Conservation (phyloP, 805 yeast species). For the Helenozyma rhizophorensis region DNA sequence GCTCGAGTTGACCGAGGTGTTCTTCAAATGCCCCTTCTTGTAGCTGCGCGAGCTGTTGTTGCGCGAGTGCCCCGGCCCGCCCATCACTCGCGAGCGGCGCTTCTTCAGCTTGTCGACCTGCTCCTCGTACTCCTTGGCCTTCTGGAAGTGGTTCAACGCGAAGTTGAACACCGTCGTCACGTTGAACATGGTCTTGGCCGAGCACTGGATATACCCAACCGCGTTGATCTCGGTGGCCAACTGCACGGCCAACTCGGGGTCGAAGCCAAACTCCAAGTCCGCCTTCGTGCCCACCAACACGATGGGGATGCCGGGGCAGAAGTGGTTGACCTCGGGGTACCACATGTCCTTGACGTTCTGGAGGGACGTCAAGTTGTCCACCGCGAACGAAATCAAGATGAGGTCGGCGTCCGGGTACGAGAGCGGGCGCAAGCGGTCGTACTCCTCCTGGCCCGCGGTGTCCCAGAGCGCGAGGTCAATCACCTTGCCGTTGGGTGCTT, state of each 20-base stretch:
- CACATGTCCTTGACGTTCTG: constrained; percentile 75
- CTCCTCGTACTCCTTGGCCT: constrained; percentile 31
- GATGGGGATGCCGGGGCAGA: constrained; percentile 76
- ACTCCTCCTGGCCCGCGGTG: constrained; percentile 88
- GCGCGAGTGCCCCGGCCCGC: constrained; percentile 19
- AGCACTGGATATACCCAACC: constrained; percentile 69
- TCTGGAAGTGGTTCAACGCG: constrained; percentile 47
- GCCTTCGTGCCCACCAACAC: constrained; percentile 79
- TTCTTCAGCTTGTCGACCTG: constrained; percentile 34
- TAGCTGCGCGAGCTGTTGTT: constrained; percentile 15
- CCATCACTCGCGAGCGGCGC: constrained; percentile 30
- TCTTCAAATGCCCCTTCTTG: constrained; percentile 34
- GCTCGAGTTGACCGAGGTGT: constrained; percentile 33
- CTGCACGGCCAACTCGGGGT: constrained; percentile 46
- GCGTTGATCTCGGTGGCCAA: constrained; percentile 64
- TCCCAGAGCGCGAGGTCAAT: constrained; percentile 81
- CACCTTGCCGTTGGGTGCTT: constrained; percentile 76
- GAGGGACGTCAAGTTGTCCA: constrained; percentile 58
- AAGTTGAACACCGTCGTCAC: constrained; percentile 64
- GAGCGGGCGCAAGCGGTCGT: constrained; percentile 73
- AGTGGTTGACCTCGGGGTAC: constrained; percentile 83
- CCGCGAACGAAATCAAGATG: constrained; percentile 69
- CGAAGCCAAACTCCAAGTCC: constrained; percentile 45
- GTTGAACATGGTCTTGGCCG: constrained; percentile 67
- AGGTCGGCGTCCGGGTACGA: constrained; percentile 78